phyloP scores from a whole-genome alignment of 106 monocot genomes.

The Allium sativum region DNA sequence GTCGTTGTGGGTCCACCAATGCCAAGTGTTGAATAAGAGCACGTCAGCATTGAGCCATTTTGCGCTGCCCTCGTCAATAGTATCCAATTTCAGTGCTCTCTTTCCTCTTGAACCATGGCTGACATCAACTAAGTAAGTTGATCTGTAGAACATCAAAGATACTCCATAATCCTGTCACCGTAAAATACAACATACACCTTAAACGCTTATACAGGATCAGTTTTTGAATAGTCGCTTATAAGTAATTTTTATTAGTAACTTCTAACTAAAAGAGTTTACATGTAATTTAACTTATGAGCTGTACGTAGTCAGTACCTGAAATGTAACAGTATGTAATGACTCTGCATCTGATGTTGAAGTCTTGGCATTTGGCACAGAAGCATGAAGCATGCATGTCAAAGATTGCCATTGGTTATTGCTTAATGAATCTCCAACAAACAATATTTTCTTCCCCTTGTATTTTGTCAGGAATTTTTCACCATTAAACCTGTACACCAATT shows the following conservation, averaged over 20 bases:
- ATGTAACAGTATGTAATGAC: slow-evolving; percentile 29
- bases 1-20: slow-evolving; percentile 72
- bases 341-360: slow-evolving; percentile 9
- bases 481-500: slow-evolving; percentile 25
- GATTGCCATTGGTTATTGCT: slow-evolving; percentile 81
- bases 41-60: slow-evolving; percentile 37
- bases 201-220: background rate
- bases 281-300: no score
- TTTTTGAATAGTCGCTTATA: background rate
- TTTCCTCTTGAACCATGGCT: slow-evolving; percentile 21
- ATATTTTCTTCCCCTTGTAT: slow-evolving; percentile 55
- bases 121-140: slow-evolving; percentile 49
- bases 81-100: slow-evolving; percentile 44
- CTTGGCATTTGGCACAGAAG: slow-evolving; percentile 46
- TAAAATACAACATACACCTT: background rate
- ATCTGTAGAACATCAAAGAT: slow-evolving; percentile 42
- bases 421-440: slow-evolving; percentile 91
- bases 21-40: slow-evolving; percentile 63
- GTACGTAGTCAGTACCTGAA: slow-evolving; percentile 32
- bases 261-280: no score
- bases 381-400: slow-evolving; percentile 65
- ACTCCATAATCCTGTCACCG: slow-evolving; percentile 39
- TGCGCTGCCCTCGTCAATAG: slow-evolving; percentile 22
- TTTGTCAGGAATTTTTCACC: slow-evolving; percentile 29
- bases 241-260: background rate